Percentiles rank a stretch among this genome's conserved stretches.
Evolutionary conservation across 306 rosid genomes (phyloP).

Genomic region (Cercis canadensis): DNA sequence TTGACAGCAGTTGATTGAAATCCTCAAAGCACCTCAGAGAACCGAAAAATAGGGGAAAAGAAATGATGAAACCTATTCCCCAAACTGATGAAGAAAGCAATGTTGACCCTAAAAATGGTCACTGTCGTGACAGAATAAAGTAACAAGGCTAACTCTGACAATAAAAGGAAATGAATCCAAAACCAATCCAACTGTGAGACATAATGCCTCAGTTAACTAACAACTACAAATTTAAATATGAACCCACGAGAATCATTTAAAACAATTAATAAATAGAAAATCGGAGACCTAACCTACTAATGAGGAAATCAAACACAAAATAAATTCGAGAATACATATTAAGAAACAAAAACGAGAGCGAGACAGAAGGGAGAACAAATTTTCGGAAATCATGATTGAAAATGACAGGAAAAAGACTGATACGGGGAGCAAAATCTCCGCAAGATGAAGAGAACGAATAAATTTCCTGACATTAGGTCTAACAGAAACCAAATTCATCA

Average conservation of each 20-base stretch:
- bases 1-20: not conserved
- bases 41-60: not conserved
- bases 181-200: conserved; percentile 55
- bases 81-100: conserved; percentile 17
- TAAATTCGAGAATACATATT: conserved; percentile 32
- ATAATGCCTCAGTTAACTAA: conserved; percentile 46
- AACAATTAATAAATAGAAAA: conserved; percentile 1
- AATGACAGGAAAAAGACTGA: not conserved
- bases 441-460: not conserved
- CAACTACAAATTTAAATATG: conserved; percentile 40
- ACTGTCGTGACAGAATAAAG: conserved; percentile 13
- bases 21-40: conserved; percentile 21
- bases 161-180: conserved; percentile 40
- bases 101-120: conserved; percentile 24
- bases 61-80: conserved; percentile 32
- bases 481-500: not conserved
- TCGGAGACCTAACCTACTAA: conserved; percentile 30
- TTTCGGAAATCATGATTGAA: conserved; percentile 7
- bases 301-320: conserved; percentile 25
- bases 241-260: conserved; percentile 1
- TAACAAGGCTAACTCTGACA: conserved; percentile 15
- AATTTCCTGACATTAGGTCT: not conserved
- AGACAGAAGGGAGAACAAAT: not conserved
- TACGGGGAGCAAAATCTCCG: not conserved
- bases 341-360: not conserved